Evolutionary conservation across 1,284 basidiomycete genomes (phyloP), one percentile per base, ranked within the genome.

Genomic region (Heterobasidion irregulare): DNA sequence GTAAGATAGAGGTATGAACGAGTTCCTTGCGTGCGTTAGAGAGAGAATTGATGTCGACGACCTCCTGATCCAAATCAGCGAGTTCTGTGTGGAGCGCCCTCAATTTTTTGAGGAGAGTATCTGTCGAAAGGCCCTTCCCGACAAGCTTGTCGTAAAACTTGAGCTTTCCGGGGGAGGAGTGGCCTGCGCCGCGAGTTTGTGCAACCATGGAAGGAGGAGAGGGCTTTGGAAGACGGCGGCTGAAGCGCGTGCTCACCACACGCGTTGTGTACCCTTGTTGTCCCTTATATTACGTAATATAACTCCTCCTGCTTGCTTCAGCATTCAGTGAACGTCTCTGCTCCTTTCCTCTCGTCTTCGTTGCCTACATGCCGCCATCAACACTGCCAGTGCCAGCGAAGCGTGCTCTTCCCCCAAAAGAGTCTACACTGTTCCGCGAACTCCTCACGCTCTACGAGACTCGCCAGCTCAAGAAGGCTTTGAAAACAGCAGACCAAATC

Each of bases 401-500:
- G 71, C 70, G 77, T 52, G 73, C 69, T 6, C 79, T 97, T 46
- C 81, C 93, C 1, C 81, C 85, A 35, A 96, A 95, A 71, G 94
- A 98, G 74, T 82, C 84, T 18, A 75, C 82, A 34, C 79, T 95
- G 46, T 98, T 98, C 80, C 87, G 89, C 62, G 90, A 94, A 64
- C 75, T 98, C 47, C 76, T 99, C n/a, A 84, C 84, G 35, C 76
- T 88, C 44, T 99, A 99, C 72, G 96, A 99, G 72, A 81, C 85
- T 26, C 86, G 91, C 66, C 89, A 94, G 68, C 86, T 95, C 70
- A 90, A 93, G 66, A 92, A 92, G 65, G 95, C 89, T 43, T 77
- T 93, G 64, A 98, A 98, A 72, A 85, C 90, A 8, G 93, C 94
- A 1, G 95, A 99, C 71, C 81, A 86, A 64, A 95, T 99, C 67